Conservation (phyloP, 139 green algal genomes). For the Chlorella sp. region DNA sequence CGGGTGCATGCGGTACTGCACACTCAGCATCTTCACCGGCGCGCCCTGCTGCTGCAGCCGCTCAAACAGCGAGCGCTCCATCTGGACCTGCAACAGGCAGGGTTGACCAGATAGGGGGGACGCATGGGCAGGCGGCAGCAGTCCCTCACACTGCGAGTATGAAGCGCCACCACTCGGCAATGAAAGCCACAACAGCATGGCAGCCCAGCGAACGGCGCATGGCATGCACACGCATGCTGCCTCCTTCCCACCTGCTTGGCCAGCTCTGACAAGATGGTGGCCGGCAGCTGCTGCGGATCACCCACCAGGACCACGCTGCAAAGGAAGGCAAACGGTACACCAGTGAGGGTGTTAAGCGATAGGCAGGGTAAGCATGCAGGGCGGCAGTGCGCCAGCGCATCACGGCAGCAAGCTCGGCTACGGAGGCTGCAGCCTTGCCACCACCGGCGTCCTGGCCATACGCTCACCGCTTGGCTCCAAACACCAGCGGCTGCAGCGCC, state of each 20-base stretch:
- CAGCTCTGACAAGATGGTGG: constrained; percentile 79
- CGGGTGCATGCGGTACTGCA: constrained; percentile 96
- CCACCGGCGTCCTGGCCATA: neutral
- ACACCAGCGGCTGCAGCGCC: constrained; percentile 83
- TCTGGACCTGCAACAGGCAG: constrained; percentile 51
- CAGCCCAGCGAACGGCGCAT: neutral
- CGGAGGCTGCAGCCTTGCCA: neutral
- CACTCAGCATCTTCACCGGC: constrained; percentile 63
- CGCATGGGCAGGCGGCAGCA: neutral
- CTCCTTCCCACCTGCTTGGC: constrained; percentile 52
- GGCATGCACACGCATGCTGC: no score
- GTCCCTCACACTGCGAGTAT: neutral
- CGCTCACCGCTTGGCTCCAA: constrained; percentile 64
- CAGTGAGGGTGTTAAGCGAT: neutral
- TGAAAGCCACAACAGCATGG: neutral
- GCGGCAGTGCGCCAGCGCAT: neutral
- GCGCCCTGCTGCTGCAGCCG: constrained; percentile 63
- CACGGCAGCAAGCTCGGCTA: no score
- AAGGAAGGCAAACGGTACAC: neutral
- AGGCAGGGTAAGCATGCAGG: neutral
- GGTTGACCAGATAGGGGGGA: no score
- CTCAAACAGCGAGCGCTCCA: constrained; percentile 91
- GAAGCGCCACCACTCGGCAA: no score
- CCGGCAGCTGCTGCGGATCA: constrained; percentile 94
- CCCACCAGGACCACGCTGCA: constrained; percentile 84